Base-by-base conservation (phyloP, 2,329 filamentous ascomycete species). In the Reticulascus tulasneorum region DNA sequence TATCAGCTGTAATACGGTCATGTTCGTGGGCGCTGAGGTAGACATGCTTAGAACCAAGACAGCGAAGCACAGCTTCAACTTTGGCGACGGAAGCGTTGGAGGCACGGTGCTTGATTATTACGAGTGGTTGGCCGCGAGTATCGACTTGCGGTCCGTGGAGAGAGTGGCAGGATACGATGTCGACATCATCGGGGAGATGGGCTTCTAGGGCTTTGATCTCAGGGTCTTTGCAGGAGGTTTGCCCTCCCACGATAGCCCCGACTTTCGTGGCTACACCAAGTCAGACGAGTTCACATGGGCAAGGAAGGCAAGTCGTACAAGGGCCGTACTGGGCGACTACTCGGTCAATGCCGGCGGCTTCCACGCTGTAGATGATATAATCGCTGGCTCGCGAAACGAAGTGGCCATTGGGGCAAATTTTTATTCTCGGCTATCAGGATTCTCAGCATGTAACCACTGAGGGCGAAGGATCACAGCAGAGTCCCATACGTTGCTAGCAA, bases 361-460 rank as follows among this genome's bases (percentile, higher is more conserved):
- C 91, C 63, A 98, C 93, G 64, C 86, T 94, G 75, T 98, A 98
- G 59, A 98, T 89, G 67, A 96, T 95, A 64, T 90, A 97, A 74
- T 97, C 91, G 82, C 90, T 96, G 63, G 83, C 82, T 66, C 93
- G 82, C 52, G 93, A 96, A 53, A 98, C 93, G 61, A 91, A 77
- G 68, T 97, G 90, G 53, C 94, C 94, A 77, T 95, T 95, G 61
- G 79, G 82, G 60, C 91, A 81, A 54, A 98, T 93, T 63, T 86
- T 82, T 71, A 98, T 73, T 70, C 82, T 81, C 58, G 76, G 82
- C 91, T 66, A 59, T 53, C 50, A 46, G 38, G 36, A 44, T 40
- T 24, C 40, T 42, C 40, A 42, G 40, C 40, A 29, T 28, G 40
- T 29, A 18, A 10, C 23, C 15, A 31, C 27, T 22, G 23, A 38